These are phyloP conservation scores for Ambrosia artemisiifolia DNA, from an alignment of 129 eudicot genomes.

Conservation along the genomic window DNA sequence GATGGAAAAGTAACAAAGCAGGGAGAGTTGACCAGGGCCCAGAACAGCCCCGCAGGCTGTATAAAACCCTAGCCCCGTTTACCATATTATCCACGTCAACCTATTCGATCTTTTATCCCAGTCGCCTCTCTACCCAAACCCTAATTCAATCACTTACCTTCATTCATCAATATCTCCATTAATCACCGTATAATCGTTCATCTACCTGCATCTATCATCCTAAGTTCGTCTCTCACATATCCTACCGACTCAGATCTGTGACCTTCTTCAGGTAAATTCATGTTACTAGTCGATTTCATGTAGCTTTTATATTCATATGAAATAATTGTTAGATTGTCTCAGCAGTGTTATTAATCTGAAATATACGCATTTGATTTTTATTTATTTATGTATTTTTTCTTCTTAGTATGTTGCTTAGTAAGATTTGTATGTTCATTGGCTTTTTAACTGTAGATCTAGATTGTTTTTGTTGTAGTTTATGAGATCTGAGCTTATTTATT, in stretches of 20 bases:
- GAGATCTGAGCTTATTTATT: neutral
- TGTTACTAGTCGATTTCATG: neutral
- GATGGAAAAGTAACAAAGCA: neutral
- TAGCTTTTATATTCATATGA: neutral
- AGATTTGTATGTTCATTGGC: neutral
- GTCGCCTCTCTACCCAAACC: neutral
- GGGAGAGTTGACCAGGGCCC: neutral
- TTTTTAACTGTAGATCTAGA: neutral
- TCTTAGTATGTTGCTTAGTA: neutral
- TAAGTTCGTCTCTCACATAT: neutral
- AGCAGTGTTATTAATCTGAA: neutral
- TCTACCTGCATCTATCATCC: neutral
- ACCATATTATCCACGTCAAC: neutral
- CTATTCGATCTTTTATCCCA: neutral
- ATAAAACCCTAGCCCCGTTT: slow-evolving; percentile 3
- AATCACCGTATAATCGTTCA: neutral
- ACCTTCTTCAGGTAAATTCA: neutral
- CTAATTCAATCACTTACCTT: neutral
- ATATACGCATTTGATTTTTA: neutral
- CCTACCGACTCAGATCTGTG: neutral
- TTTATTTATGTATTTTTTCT: neutral
- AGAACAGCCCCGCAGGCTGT: neutral
- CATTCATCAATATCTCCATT: neutral
- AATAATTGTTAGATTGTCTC: neutral
- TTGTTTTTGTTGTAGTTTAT: neutral